phyloP scores from a whole-genome alignment of 2,329 filamentous ascomycete species.

The Emmonsia crescens region DNA sequence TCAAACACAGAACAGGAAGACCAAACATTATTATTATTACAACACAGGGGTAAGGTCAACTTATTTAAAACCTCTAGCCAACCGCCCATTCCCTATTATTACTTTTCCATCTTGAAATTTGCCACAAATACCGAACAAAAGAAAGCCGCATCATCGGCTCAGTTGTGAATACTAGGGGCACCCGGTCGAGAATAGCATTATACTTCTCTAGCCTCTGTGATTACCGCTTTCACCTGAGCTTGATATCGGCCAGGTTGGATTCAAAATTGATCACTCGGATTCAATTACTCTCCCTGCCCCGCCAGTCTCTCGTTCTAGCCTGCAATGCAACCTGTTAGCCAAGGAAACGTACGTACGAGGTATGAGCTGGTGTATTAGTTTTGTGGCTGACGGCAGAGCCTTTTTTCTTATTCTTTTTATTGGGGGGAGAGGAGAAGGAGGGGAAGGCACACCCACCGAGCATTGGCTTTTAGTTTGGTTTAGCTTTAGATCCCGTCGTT shows the following conservation, averaged over 20 bases:
- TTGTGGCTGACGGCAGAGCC: not conserved
- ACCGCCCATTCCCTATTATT: not conserved
- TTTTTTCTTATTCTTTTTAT: not conserved
- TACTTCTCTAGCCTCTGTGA: too few relatives aligned
- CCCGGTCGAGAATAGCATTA: not conserved
- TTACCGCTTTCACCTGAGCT: too few relatives aligned
- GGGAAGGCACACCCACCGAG: not conserved
- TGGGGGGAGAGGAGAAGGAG: too few relatives aligned
- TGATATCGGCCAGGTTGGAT: too few relatives aligned
- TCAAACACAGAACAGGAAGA: not conserved
- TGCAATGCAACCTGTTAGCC: not conserved
- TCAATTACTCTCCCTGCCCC: not conserved
- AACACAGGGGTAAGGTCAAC: not conserved
- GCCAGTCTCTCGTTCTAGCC: not conserved
- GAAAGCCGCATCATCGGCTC: not conserved
- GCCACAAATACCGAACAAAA: not conserved
- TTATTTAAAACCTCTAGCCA: not conserved
- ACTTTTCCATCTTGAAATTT: not conserved
- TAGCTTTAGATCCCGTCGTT: not conserved
- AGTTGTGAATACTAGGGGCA: not conserved
- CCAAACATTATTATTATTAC: not conserved
- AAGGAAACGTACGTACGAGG: not conserved
- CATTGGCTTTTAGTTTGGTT: not conserved
- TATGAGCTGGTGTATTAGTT: not conserved
- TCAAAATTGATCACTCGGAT: not conserved